Percentiles rank a stretch among this genome's conserved stretches.
Evolutionary conservation across 768 basidiomycete species (phyloP).

Genomic region (Pleurotus pulmonarius): DNA sequence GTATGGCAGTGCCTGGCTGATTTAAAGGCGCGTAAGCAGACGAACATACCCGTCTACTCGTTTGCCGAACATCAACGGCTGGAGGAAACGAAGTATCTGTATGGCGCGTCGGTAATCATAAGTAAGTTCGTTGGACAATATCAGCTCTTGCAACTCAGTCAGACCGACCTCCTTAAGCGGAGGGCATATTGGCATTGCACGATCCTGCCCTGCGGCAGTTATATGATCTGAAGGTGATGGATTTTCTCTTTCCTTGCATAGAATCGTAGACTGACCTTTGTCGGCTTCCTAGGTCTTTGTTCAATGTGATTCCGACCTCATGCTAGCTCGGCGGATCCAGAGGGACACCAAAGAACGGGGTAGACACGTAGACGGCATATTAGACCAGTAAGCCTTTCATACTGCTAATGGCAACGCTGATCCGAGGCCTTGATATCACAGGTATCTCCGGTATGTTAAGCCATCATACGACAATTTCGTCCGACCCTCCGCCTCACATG

Average conservation of each 20-base stretch:
- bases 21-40: slow-evolving; percentile 77
- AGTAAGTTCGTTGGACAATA: slow-evolving; percentile 31
- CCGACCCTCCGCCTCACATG: slow-evolving; percentile 77
- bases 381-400: slow-evolving; percentile 67
- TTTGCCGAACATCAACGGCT: slow-evolving; percentile 87
- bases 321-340: slow-evolving; percentile 90
- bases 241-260: too few species aligned
- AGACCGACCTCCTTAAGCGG: slow-evolving; percentile 40
- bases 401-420: background rate
- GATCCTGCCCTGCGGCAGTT: slow-evolving; percentile 74
- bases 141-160: too few species aligned
- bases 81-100: slow-evolving; percentile 79
- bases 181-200: slow-evolving; percentile 89
- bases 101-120: slow-evolving; percentile 91
- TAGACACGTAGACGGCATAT: slow-evolving; percentile 77
- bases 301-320: slow-evolving; percentile 92
- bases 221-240: slow-evolving; percentile 83
- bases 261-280: background rate
- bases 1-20: slow-evolving; percentile 71
- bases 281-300: slow-evolving; percentile 63
- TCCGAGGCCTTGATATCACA: slow-evolving; percentile 20
- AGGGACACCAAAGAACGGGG: slow-evolving; percentile 89
- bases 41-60: slow-evolving; percentile 92
- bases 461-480: slow-evolving; percentile 94
- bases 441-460: slow-evolving; percentile 93